Conservation (phyloP, 768 basidiomycete species). For the Lyophyllum decastes region DNA sequence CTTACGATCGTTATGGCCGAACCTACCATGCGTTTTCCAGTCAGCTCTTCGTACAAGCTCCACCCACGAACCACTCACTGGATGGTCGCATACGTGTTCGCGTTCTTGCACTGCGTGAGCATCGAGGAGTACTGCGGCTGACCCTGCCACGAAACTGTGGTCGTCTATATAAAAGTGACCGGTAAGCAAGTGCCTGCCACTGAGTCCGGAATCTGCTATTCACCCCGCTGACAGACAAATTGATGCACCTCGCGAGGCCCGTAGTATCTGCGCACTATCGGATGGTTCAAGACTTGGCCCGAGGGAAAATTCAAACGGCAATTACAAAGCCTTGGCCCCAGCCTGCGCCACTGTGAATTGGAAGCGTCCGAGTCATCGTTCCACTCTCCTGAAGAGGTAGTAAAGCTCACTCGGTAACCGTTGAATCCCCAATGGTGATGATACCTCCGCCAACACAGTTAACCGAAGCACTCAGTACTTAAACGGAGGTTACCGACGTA, state of each 20-base stretch:
- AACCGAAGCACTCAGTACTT: neutral
- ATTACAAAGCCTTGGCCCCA: slow-evolving; percentile 2
- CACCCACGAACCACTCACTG: neutral
- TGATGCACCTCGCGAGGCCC: neutral
- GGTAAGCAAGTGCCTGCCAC: neutral
- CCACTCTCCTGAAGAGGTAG: neutral
- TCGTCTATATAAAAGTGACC: neutral
- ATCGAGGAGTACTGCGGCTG: slow-evolving; percentile 5
- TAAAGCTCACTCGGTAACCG: slow-evolving; percentile 1
- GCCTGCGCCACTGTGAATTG: neutral
- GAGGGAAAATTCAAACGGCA: neutral
- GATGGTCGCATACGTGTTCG: slow-evolving; percentile 2
- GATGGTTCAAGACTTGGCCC: neutral
- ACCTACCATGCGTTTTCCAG: neutral
- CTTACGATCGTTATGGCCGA: slow-evolving; percentile 5
- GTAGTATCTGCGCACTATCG: neutral
- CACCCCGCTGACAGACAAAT: neutral
- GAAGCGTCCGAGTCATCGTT: neutral
- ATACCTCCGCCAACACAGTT: neutral
- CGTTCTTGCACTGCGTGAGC: slow-evolving; percentile 3
- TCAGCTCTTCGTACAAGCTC: neutral
- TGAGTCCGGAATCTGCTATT: neutral
- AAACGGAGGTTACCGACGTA: neutral
- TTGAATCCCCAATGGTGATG: slow-evolving; percentile 2
- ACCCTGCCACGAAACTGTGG: slow-evolving; percentile 4